Percentiles rank a stretch among this genome's conserved stretches.
Evolutionary conservation across 2,329 filamentous ascomycete genomes (phyloP).

Genomic region (Neoarthrinium moseri): DNA sequence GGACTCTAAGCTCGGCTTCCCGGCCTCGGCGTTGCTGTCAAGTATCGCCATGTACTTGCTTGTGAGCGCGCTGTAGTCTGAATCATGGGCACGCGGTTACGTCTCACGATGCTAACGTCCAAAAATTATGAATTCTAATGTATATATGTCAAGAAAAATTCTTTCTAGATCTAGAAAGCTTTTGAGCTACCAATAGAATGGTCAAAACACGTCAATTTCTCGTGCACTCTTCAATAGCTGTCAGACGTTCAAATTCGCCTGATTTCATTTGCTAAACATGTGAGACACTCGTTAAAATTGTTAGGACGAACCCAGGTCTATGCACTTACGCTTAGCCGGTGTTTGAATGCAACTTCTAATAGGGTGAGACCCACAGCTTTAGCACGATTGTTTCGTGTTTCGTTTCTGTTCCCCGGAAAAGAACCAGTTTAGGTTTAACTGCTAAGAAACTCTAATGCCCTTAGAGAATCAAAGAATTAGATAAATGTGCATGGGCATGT

Average conservation of each 20-base stretch:
- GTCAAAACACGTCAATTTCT: too few species aligned
- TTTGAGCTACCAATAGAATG: not conserved
- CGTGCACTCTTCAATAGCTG: not conserved
- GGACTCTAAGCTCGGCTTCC: not conserved
- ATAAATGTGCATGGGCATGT: too few species aligned
- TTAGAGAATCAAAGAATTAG: too few species aligned
- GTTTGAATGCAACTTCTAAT: too few species aligned
- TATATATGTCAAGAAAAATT: not conserved
- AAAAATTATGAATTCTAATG: not conserved
- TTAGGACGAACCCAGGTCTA: not conserved
- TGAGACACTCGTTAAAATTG: not conserved
- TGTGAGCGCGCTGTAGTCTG: slow-evolving; percentile 1
- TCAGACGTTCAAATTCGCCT: not conserved
- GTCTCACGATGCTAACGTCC: slow-evolving; percentile 1
- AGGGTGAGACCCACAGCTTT: too few species aligned
- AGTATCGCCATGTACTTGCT: slow-evolving; percentile 4
- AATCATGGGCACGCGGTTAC: not conserved
- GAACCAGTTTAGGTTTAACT: too few species aligned
- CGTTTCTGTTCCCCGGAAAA: too few species aligned
- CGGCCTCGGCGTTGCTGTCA: not conserved
- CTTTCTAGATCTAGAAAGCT: not conserved
- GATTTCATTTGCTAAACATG: not conserved
- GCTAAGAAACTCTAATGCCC: too few species aligned
- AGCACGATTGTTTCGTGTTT: too few species aligned
- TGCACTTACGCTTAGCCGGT: not conserved